These are phyloP conservation scores for Loxodes magnus DNA, from an alignment of 73 alveolate species.

Conservation along the genomic window DNA sequence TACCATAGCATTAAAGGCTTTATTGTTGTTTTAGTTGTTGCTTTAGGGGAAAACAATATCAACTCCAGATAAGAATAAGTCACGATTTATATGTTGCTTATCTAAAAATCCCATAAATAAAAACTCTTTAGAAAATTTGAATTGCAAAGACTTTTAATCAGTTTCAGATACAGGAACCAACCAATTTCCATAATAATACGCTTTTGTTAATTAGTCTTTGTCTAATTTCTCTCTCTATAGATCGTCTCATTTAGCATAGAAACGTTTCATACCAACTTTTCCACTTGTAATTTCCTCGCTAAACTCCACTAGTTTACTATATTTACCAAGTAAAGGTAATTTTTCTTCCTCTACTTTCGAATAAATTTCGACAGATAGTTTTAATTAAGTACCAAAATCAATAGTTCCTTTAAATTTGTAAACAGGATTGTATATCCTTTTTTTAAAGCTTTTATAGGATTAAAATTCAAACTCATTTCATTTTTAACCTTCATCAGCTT, in stretches of 20 bases:
- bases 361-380: conserved; percentile 59
- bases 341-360: conserved; percentile 74
- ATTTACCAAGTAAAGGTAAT: conserved; percentile 80
- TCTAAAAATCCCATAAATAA: conserved; percentile 82
- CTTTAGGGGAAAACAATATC: conserved; percentile 85
- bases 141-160: conserved; percentile 70
- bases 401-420: conserved; percentile 84
- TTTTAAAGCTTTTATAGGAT: conserved; percentile 75
- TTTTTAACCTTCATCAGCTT: conserved; percentile 27
- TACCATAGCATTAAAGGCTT: conserved; percentile 78
- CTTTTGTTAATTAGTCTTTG: conserved; percentile 62
- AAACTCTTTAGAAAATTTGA: conserved; percentile 49
- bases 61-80: conserved; percentile 67
- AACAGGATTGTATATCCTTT: conserved; percentile 55
- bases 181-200: conserved; percentile 79
- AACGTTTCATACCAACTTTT: conserved; percentile 47
- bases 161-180: conserved; percentile 74
- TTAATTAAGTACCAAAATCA: conserved; percentile 52
- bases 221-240: conserved; percentile 70
- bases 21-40: conserved; percentile 42
- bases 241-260: conserved; percentile 71
- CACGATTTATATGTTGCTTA: conserved; percentile 60
- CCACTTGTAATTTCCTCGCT: conserved; percentile 59
- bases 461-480: conserved; percentile 83
- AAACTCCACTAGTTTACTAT: conserved; percentile 54